Base-by-base conservation (phyloP, 306 rosid genomes). In the Mimosa bimucronata region DNA sequence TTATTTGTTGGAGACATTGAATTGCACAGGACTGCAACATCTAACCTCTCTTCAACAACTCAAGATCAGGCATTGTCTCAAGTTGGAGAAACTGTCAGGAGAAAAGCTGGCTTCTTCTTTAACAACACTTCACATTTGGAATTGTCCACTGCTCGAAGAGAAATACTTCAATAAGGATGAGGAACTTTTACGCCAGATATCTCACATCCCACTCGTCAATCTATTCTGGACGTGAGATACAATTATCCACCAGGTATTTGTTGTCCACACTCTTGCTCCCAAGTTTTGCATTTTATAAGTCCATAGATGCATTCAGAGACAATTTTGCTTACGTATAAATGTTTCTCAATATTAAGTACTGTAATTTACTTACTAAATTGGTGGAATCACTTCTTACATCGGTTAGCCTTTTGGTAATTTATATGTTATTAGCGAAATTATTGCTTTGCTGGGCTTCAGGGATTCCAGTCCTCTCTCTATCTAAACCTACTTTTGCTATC, bases 21-120 rank as follows among this genome's bases (percentile, higher is more conserved):
- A 81, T 6, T 67, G 62, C 58, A 26, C 5, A 0, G 44, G 19
- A 3, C 44, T 81, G 57, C 44, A 37, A 18, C 31, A 60, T 61
- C 66, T 81, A 28, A 45, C 66, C 26, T 75, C 84, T 42, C 77
- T 81, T 18, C 40, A 67, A 41, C 0, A 0, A 2, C 28, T 75
- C 19, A 0, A 0, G 3, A 75, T 75, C 62, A 0, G 7, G 11
- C 0, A 0, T 40, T 40, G 44, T 40, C 0, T 1, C 44, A 0
- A 8, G 11, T 11, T 40, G 11, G 44, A 40, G 44, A 40, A 40
- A 40, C 0, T 40, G 44, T 40, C 44, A 40, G 12, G 44, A 0
- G 44, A 77, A 46, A 57, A 34, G 37, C 12, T 77, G 16, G 64
- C 79, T 2, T 0, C 82, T 67, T 77, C 78, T 62, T 65, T 79